phyloP scores from a whole-genome alignment of 331 rosid species.

The Spiraea crenata region DNA sequence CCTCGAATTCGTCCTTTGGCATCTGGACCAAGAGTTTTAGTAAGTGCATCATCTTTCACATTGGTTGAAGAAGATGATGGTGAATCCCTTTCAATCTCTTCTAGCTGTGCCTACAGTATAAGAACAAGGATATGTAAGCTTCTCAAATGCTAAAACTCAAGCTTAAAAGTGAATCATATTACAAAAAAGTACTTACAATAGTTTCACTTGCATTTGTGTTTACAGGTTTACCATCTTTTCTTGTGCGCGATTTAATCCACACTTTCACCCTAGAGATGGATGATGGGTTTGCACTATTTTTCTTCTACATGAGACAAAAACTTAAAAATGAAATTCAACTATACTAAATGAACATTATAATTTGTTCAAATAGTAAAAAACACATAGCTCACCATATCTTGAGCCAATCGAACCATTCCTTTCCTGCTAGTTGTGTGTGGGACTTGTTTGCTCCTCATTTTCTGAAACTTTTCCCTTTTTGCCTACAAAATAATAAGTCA shows the following conservation, averaged over 20 bases:
- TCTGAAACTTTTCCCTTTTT: too few species aligned
- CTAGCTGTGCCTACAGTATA: background rate
- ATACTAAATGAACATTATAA: too few species aligned
- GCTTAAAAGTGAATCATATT: background rate
- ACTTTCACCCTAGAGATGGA: background rate
- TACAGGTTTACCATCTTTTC: background rate
- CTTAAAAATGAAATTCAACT: too few species aligned
- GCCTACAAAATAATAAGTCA: too few species aligned
- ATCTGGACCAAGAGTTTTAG: background rate
- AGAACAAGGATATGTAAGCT: too few species aligned
- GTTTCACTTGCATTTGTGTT: background rate
- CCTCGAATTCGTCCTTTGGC: background rate
- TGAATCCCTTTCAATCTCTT: background rate
- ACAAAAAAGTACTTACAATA: background rate
- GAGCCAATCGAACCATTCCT: too few species aligned
- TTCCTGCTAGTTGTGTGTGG: too few species aligned
- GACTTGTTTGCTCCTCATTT: too few species aligned
- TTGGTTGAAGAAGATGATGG: background rate
- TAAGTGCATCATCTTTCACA: background rate
- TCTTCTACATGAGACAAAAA: background rate
- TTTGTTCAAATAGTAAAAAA: too few species aligned
- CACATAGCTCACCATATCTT: too few species aligned
- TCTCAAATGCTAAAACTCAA: too few species aligned
- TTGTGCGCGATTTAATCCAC: constrained; percentile 1
- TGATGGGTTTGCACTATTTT: background rate